Conservation (phyloP, 75 land plant species). For the Gnetum montanum region DNA sequence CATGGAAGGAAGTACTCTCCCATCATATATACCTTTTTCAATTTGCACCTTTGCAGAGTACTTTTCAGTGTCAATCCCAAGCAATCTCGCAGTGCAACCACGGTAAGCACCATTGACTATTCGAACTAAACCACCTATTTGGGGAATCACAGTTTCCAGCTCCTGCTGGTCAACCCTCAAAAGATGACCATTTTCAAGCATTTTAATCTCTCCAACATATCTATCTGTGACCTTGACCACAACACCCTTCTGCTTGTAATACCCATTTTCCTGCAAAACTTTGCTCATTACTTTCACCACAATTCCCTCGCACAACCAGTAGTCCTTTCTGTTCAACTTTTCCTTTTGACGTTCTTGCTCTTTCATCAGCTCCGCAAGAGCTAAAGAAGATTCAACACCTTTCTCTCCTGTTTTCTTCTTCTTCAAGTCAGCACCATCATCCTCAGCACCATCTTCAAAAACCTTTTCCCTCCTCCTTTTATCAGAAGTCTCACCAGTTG, state of each 20-base stretch:
- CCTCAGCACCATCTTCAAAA: conserved; percentile 21
- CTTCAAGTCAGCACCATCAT: background rate
- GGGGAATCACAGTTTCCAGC: conserved; percentile 94
- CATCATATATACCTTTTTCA: conserved; percentile 89
- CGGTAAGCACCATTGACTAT: conserved; percentile 97
- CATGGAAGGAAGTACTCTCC: conserved; percentile 61
- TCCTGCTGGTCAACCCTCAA: conserved; percentile 93
- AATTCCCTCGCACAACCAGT: conserved; percentile 83
- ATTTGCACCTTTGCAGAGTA: conserved; percentile 84
- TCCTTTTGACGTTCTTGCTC: conserved; percentile 88
- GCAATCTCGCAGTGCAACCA: conserved; percentile 69
- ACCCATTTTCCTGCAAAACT: conserved; percentile 72
- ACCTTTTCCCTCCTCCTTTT: conserved; percentile 16
- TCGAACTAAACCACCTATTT: conserved; percentile 79
- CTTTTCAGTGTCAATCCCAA: conserved; percentile 60
- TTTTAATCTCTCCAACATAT: conserved; percentile 88
- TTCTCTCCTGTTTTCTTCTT: background rate
- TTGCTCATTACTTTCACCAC: conserved; percentile 93
- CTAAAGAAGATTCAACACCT: conserved; percentile 10
- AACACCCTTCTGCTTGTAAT: conserved; percentile 88
- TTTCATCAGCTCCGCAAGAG: conserved; percentile 76
- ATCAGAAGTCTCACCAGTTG: background rate
- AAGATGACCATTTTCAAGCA: conserved; percentile 74
- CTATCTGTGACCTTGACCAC: conserved; percentile 77
- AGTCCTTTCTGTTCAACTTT: conserved; percentile 78